These are phyloP conservation scores for Penicillium mononematosum DNA, from an alignment of 495 filamentous ascomycete species.

Conservation along the genomic window DNA sequence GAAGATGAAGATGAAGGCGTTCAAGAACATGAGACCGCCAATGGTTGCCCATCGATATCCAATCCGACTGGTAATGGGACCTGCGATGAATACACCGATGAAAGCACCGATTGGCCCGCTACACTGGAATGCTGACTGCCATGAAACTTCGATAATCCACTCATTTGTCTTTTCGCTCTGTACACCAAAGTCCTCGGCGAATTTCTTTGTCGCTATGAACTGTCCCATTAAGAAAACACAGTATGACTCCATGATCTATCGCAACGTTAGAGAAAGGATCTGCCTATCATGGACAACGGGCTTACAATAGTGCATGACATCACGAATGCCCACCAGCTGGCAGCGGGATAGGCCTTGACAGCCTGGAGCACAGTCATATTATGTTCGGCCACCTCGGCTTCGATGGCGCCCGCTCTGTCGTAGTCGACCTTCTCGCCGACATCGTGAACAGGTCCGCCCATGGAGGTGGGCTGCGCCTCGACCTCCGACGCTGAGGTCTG, in stretches of 20 bases:
- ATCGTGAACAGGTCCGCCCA: constrained; percentile 39
- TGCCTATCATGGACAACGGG: constrained; percentile 21
- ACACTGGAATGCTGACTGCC: constrained; percentile 48
- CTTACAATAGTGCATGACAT: constrained; percentile 55
- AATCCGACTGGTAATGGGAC: constrained; percentile 46
- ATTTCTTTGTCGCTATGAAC: constrained; percentile 42
- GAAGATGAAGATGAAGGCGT: constrained; percentile 48
- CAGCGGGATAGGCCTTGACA: constrained; percentile 47
- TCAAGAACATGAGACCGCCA: constrained; percentile 41
- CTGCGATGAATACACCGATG: constrained; percentile 46
- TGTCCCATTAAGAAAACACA: constrained; percentile 45
- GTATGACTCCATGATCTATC: constrained; percentile 50
- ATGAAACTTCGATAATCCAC: constrained; percentile 35
- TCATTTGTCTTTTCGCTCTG: constrained; percentile 14
- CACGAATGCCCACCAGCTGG: constrained; percentile 51
- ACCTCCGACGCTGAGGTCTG: constrained; percentile 40
- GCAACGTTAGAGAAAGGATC: constrained; percentile 30
- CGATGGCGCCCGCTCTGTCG: constrained; percentile 47
- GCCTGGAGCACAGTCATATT: constrained; percentile 49
- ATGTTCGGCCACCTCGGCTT: constrained; percentile 46
- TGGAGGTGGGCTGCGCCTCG: constrained; percentile 36
- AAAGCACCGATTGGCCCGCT: constrained; percentile 44
- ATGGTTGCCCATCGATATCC: constrained; percentile 50
- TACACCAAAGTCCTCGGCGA: constrained; percentile 37
- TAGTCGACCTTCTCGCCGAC: constrained; percentile 45